phyloP scores from a whole-genome alignment of 495 filamentous ascomycete species.

The Trichodelitschia bisporula region DNA sequence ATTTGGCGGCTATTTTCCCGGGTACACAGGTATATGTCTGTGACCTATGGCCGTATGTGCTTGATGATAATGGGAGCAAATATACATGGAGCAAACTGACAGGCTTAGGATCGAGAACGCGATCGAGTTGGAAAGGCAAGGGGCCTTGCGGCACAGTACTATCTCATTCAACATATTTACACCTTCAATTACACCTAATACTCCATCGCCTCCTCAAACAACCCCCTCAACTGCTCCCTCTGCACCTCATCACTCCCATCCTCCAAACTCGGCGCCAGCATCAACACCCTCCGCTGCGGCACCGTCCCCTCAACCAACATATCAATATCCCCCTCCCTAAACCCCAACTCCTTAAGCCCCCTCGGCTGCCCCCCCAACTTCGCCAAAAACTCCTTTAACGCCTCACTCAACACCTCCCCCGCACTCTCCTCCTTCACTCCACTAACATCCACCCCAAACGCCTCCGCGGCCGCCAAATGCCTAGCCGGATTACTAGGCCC shows the following conservation, averaged over 20 bases:
- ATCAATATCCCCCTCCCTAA: constrained; percentile 46
- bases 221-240: constrained; percentile 34
- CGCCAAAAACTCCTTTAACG: constrained; percentile 51
- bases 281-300: constrained; percentile 71
- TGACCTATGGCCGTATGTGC: no score
- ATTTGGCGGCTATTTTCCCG: no score
- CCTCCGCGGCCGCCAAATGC: constrained; percentile 70
- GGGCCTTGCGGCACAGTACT: no score
- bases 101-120: no score
- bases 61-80: no score
- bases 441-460: constrained; percentile 70
- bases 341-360: constrained; percentile 66
- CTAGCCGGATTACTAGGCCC: constrained; percentile 74
- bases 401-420: constrained; percentile 65
- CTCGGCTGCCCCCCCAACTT: constrained; percentile 73
- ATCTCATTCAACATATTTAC: constrained; percentile 1
- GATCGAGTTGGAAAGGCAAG: no score
- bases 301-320: constrained; percentile 79
- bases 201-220: constrained; percentile 43
- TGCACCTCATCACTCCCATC: constrained; percentile 35
- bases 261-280: constrained; percentile 65
- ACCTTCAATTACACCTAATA: constrained; percentile 23
- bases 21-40: no score
- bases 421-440: constrained; percentile 70
- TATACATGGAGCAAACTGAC: no score